Evolutionary conservation across 1,284 basidiomycete species (phyloP), one percentile per base, ranked within the genome.

Genomic region (Ustilago hordei): DNA sequence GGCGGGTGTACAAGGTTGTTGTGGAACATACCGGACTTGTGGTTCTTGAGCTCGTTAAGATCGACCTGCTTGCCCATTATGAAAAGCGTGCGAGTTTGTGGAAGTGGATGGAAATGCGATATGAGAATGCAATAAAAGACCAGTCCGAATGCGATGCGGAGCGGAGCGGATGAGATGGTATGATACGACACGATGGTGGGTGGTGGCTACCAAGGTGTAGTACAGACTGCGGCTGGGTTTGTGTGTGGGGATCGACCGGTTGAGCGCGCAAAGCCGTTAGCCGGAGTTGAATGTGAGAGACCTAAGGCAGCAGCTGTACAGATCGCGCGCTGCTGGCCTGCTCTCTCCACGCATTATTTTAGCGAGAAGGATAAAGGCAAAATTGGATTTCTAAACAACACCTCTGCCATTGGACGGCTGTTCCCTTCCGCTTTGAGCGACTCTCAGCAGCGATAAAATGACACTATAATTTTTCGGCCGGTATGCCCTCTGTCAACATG

Each of bases 41-140:
- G 81, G 64, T 80, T 64, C 75, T 81, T 81, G 62, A 83, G 69
- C 64, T 83, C 81, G 67, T 72, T 71, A 31, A 63, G 39, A 35
- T 75, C 73, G 61, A 78, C 65, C 39, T 75, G 60, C 66, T 81
- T 79, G 36, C 69, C 62, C 80, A 81, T 81, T 57, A 13, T 81
- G 66, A 19, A 12, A 28, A 32, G 13, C 0, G 12, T 50, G 31
- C n/a, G 38, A 5, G n/a, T 31, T 17, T 43, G 36, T 19, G 35
- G 38, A 8, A 57, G 50, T 5, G 56, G 63, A 17, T 55, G 31
- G 48, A 58, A 61, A 11, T 50, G 53, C 15, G 38, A 38, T 9
- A 55, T 39, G 55, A 62, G 53, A 35, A 60, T 47, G 55, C 39
- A 64, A 23, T 63, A n/a, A 2, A 60, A 12, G 3, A 48, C 28